Evolutionary conservation across 495 filamentous ascomycete genomes (phyloP), one percentile per base, ranked within the genome.

Genomic region (Podospora australis): DNA sequence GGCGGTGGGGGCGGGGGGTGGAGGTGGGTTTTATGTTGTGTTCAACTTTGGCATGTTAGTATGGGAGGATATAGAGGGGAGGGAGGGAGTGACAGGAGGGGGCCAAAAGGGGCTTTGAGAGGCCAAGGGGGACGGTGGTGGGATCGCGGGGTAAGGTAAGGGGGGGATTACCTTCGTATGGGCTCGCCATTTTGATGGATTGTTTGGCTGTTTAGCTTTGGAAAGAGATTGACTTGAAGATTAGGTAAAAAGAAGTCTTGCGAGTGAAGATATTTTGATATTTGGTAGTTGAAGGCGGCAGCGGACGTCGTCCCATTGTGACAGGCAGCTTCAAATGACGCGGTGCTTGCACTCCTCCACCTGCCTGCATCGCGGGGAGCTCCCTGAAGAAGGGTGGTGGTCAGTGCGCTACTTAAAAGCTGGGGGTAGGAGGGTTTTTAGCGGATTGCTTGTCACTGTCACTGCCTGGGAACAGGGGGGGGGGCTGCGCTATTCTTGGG

Each of bases 21-120:
- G 60, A 36, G 51, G 63, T 44, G 47, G 60, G 49, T 46, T 71
- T 68, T 65, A 86, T 86, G 62, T 83, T 85, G 73, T 96, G 90
- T 66, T 96, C 90, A 61, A 91, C 90, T 95, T 56, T n/a, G 26
- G 49, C 42, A 51, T 41, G 45, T 40, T 51, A 35, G 23, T 39
- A 40, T 26, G 34, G 39, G 20, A 29, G 17, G 30, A 50, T 16
- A n/a, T 39, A 34, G 32, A 39, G 40, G 40, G 41, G 24, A 45
- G 40, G 23, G 44, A 43, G 32, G 34, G 39, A 30, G 8, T 35
- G 21, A 25, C 1, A n/a, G n/a, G n/a, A n/a, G n/a, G n/a, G n/a
- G n/a, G n/a, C n/a, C n/a, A 21, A 21, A 1, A 14, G 26, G 13
- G 26, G 6, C 26, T 30, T 11, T 4, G 29, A 6, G 26, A 46